Evolutionary conservation across 768 basidiomycete species (phyloP).

Genomic region (Leucocoprinus sp.): DNA sequence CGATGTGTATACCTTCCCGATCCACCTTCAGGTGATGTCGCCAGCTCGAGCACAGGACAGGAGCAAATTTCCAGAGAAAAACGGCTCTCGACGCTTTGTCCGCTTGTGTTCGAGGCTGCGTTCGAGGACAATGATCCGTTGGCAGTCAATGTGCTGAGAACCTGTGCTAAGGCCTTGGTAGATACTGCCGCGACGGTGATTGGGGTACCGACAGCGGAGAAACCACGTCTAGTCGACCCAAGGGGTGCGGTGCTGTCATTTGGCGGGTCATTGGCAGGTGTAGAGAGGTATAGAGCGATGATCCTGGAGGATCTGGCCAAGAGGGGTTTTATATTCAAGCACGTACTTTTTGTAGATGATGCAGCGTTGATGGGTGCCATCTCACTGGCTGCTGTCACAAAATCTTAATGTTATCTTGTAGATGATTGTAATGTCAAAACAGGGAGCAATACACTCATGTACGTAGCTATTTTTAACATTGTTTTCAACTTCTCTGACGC

Average conservation of each 20-base stretch:
- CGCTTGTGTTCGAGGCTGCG: constrained; percentile 71
- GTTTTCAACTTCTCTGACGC: not conserved
- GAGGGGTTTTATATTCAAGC: constrained; percentile 54
- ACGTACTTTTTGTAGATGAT: constrained; percentile 63
- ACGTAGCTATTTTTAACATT: not conserved
- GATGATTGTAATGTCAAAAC: not conserved
- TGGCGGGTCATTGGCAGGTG: constrained; percentile 69
- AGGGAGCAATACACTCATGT: not conserved
- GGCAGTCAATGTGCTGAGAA: constrained; percentile 49
- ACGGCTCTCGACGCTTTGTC: constrained; percentile 64
- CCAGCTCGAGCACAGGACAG: constrained; percentile 9
- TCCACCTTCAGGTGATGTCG: constrained; percentile 20
- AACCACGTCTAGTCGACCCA: constrained; percentile 37
- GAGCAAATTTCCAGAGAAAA: constrained; percentile 48
- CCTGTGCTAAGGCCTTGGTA: constrained; percentile 46
- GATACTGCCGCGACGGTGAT: constrained; percentile 50
- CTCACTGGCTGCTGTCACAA: constrained; percentile 36
- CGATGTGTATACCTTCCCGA: constrained; percentile 59
- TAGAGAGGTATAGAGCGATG: constrained; percentile 50
- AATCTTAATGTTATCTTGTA: not conserved
- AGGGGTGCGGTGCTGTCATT: constrained; percentile 59
- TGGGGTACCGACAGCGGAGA: constrained; percentile 24
- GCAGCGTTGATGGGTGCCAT: constrained; percentile 58
- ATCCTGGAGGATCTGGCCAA: constrained; percentile 46
- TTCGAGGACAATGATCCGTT: constrained; percentile 62